Percentiles rank a stretch among this genome's conserved stretches.
phyloP scores from a whole-genome alignment of 805 yeast genomes.

The Candida caryicola region DNA sequence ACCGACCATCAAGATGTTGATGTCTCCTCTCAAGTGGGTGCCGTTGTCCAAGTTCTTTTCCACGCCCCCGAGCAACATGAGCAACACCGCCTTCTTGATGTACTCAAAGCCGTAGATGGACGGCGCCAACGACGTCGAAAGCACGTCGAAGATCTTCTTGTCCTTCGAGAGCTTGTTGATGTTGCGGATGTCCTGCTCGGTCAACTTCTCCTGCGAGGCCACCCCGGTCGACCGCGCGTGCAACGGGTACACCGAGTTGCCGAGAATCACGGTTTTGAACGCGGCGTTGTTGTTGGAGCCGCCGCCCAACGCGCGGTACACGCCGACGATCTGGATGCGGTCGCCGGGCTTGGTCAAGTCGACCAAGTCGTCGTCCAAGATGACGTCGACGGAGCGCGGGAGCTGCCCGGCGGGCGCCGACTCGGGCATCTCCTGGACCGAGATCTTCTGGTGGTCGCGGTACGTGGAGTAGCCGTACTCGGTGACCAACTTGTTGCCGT shows the following conservation, averaged over 20 bases:
- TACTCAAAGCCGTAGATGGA: conserved; percentile 91
- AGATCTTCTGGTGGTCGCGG: conserved; percentile 88
- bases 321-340: conserved; percentile 90
- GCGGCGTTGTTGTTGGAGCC: conserved; percentile 56
- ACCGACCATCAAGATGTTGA: conserved; percentile 93
- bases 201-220: conserved; percentile 62
- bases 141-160: conserved; percentile 67
- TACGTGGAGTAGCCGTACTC: conserved; percentile 93
- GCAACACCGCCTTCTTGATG: conserved; percentile 84
- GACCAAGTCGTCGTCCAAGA: conserved; percentile 93
- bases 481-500: conserved; percentile 82
- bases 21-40: conserved; percentile 96
- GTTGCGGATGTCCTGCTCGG: conserved; percentile 81
- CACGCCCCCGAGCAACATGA: conserved; percentile 90
- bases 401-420: conserved; percentile 96
- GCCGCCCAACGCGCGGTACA: conserved; percentile 87
- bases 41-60: conserved; percentile 94
- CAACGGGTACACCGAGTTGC: conserved; percentile 84
- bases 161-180: conserved; percentile 76
- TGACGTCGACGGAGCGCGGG: conserved; percentile 88
- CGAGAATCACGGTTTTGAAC: conserved; percentile 79
- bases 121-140: conserved; percentile 89
- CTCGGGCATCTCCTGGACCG: conserved; percentile 97
- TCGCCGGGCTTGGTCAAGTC: conserved; percentile 95
- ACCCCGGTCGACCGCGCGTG: conserved; percentile 88